Percentiles rank a stretch among this genome's conserved stretches.
These are phyloP conservation scores for Lobulomyces angularis DNA, from an alignment of 192 early-diverging fungal genomes.

Conservation along the genomic window DNA sequence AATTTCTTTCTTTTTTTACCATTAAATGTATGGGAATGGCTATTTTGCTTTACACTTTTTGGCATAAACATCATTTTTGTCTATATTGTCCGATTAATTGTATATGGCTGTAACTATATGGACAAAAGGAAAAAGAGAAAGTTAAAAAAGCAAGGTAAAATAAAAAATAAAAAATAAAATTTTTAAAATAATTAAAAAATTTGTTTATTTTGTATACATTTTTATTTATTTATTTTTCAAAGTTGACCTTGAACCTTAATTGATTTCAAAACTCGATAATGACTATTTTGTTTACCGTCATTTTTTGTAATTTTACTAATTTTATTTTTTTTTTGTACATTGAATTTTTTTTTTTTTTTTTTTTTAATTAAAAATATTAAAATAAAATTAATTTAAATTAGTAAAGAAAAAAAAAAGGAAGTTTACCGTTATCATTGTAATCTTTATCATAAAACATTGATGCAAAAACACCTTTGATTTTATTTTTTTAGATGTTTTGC, in stretches of 20 bases:
- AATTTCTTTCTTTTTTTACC: constrained; percentile 19
- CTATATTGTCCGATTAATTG: constrained; percentile 10
- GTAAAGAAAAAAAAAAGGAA: too few species aligned
- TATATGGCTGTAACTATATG: constrained; percentile 3
- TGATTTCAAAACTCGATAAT: not conserved
- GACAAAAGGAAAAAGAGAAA: not conserved
- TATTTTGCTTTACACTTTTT: constrained; percentile 22
- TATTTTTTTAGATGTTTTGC: too few species aligned
- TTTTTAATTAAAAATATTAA: too few species aligned
- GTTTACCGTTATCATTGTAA: too few species aligned
- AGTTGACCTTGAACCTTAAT: not conserved
- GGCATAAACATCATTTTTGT: constrained; percentile 27
- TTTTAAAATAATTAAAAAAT: not conserved
- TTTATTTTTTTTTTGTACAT: not conserved
- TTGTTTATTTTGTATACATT: not conserved
- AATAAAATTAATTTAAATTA: too few species aligned
- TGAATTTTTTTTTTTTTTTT: not conserved
- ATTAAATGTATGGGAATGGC: constrained; percentile 28
- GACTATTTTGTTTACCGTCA: not conserved
- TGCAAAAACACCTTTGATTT: too few species aligned
- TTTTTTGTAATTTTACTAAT: not conserved
- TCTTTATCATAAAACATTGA: too few species aligned
- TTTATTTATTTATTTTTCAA: not conserved
- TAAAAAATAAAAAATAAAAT: not conserved
- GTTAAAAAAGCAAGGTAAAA: not conserved